Percentiles rank a stretch among this genome's conserved stretches.
These are phyloP conservation scores for Allium sativum DNA, from an alignment of 106 monocot genomes.

Conservation along the genomic window DNA sequence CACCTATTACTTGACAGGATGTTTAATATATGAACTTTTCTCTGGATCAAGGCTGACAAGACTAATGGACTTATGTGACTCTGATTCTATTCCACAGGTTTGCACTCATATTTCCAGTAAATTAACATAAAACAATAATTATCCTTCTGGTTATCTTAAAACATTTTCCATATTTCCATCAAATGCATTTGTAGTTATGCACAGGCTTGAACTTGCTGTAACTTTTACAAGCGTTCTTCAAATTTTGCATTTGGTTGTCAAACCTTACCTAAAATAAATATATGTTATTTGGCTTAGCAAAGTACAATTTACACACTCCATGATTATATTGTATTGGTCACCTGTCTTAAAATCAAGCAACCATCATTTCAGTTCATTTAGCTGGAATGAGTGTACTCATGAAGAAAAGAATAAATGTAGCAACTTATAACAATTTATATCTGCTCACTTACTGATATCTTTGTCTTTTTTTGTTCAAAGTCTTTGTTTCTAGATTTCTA, in stretches of 20 bases:
- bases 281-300: neutral
- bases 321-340: neutral
- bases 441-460: neutral
- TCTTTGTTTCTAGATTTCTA: slow-evolving; percentile 95
- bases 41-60: slow-evolving; percentile 66
- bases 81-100: slow-evolving; percentile 85
- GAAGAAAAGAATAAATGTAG: neutral
- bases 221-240: neutral
- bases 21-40: slow-evolving; percentile 93
- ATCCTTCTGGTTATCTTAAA: neutral
- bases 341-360: neutral
- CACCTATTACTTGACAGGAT: slow-evolving; percentile 37
- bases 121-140: too few relatives aligned
- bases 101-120: neutral
- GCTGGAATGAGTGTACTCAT: neutral
- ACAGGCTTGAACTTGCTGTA: neutral
- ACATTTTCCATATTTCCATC: too few relatives aligned
- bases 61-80: slow-evolving; percentile 82
- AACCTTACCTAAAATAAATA: neutral
- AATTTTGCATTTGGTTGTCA: neutral
- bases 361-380: neutral
- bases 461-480: slow-evolving; percentile 32
- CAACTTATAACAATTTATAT: neutral
- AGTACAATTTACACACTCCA: neutral
- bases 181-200: neutral